These are phyloP conservation scores for Paramecium caudatum DNA, from an alignment of 73 alveolate species.

Conservation along the genomic window DNA sequence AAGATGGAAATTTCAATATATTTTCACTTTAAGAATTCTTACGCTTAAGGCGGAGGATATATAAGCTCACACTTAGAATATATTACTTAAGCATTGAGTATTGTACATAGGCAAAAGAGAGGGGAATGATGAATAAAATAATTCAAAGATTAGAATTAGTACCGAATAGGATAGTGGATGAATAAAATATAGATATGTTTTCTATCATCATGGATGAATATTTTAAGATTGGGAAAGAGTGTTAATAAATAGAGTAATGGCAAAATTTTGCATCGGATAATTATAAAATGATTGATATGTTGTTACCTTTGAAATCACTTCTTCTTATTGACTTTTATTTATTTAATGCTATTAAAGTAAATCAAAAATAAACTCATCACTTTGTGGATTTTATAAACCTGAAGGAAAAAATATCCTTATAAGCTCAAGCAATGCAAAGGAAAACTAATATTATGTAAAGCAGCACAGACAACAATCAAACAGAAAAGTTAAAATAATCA, in stretches of 20 bases:
- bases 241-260: constrained; percentile 1
- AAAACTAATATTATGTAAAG: constrained; percentile 15
- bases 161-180: constrained; percentile 20
- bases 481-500: background rate
- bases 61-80: constrained; percentile 25
- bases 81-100: background rate
- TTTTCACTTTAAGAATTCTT: constrained; percentile 37
- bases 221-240: constrained; percentile 48
- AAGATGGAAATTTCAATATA: constrained; percentile 55
- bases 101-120: background rate
- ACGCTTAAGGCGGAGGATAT: background rate
- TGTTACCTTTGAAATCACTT: constrained; percentile 11
- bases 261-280: constrained; percentile 2
- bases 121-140: background rate
- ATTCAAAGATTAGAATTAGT: background rate
- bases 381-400: constrained; percentile 32
- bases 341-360: constrained; percentile 43
- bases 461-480: background rate
- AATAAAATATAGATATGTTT: constrained; percentile 36
- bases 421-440: background rate
- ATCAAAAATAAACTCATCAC: background rate
- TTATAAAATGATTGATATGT: background rate
- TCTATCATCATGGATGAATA: constrained; percentile 43
- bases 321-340: constrained; percentile 33
- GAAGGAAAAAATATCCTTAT: background rate